Evolutionary conservation across 345 rosid species (phyloP).

Genomic region (Salix caprea): DNA sequence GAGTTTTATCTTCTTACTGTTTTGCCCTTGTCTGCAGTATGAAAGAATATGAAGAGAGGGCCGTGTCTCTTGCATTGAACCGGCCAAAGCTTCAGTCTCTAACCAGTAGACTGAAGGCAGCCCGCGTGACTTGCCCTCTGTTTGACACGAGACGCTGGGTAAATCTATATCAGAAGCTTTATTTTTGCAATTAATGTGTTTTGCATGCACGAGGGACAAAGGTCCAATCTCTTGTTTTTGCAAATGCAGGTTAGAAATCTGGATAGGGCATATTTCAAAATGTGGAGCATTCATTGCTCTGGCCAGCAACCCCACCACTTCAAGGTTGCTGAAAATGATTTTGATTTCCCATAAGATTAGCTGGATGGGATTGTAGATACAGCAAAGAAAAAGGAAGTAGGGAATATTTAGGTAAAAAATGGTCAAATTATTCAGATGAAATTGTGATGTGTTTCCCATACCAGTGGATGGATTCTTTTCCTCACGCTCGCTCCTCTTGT

Average conservation of each 20-base stretch:
- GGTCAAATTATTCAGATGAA: conserved; percentile 8
- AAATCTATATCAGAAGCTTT: conserved; percentile 14
- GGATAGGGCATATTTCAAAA: conserved; percentile 82
- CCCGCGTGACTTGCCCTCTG: conserved; percentile 77
- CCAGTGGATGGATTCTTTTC: background rate
- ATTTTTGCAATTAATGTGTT: background rate
- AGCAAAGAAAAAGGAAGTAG: background rate
- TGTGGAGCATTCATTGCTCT: conserved; percentile 85
- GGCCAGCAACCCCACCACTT: conserved; percentile 79
- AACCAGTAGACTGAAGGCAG: conserved; percentile 56
- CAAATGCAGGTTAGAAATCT: conserved; percentile 78
- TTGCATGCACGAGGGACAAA: background rate
- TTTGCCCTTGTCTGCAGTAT: conserved; percentile 41
- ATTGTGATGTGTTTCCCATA: background rate
- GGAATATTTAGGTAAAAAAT: background rate
- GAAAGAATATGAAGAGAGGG: conserved; percentile 91
- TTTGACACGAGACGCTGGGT: conserved; percentile 97
- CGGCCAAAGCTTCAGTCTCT: conserved; percentile 67
- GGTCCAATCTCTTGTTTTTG: background rate
- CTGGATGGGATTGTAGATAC: conserved; percentile 21
- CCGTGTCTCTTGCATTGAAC: conserved; percentile 70
- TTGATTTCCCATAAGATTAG: conserved; percentile 54
- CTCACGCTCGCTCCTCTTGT: too few relatives aligned
- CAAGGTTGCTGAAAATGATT: conserved; percentile 70
- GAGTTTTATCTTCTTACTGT: background rate